These are phyloP conservation scores for Colletotrichum noveboracense DNA, from an alignment of 2,329 filamentous ascomycete genomes.

Conservation along the genomic window DNA sequence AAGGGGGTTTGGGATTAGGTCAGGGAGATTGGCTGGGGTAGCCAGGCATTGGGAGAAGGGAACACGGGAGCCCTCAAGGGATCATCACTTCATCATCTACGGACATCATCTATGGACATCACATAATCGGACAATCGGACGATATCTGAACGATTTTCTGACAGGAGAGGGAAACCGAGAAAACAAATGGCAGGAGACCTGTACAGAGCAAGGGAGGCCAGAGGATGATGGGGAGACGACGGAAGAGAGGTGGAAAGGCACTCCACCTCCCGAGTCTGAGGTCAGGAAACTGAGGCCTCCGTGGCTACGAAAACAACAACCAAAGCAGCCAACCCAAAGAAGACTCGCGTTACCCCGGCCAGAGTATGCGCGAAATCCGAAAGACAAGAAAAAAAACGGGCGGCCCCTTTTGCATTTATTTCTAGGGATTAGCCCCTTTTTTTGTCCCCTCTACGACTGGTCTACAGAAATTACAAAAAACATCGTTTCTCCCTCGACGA, in stretches of 20 bases:
- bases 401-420: constrained; percentile 22
- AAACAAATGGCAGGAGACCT: not conserved
- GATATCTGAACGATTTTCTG: not conserved
- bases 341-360: not conserved
- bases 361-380: not conserved
- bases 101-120: not conserved
- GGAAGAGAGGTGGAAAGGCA: not conserved
- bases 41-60: not conserved
- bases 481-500: not conserved
- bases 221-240: constrained; percentile 9
- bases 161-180: not conserved
- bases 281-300: not conserved
- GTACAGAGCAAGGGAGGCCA: not conserved
- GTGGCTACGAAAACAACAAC: not conserved
- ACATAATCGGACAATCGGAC: not conserved
- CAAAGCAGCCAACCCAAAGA: not conserved
- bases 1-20: not conserved
- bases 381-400: not conserved
- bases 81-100: not conserved
- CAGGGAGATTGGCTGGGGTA: not conserved
- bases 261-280: not conserved
- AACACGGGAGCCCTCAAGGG: not conserved
- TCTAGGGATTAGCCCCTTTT: constrained; percentile 8
- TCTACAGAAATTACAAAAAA: not conserved
- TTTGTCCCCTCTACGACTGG: not conserved